Base-by-base conservation (phyloP, 1,284 basidiomycete genomes). In the Amylostereum chailletii region DNA sequence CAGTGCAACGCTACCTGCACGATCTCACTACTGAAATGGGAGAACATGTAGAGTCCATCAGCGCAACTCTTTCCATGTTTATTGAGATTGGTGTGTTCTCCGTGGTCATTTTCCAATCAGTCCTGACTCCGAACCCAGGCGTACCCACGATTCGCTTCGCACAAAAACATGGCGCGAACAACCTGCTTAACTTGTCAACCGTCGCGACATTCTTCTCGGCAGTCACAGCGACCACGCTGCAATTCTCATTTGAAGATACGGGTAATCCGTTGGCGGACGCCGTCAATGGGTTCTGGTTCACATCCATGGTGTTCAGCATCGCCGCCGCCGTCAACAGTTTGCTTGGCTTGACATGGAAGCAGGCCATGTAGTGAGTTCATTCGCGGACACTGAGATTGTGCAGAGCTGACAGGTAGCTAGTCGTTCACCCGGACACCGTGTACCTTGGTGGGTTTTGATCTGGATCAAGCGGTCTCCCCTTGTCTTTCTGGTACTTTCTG, bases 381-480 rank as follows among this genome's bases (percentile, higher is more conserved):
- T 47, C 5, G 37, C 40, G 29, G 32, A 34, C 39, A 40, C 44
- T 45, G 44, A 19, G 19, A 52, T 42, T 42, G 55, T 37, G 53
- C 46, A 54, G 48, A 50, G 34, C 49, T 47, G 50, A 41, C 30
- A 19, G 19, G 19, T 19, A 19, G 19, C 19, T 19, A 79, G 77
- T 54, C 77, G 78, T 31, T 79, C 77, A 7, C 77, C 77, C 45
- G 71, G 74, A 43, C 70, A 77, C 62, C 76, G 80, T 50, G 81
- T 86, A n/a, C 83, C 84, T 0, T 86, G 83, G 82, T 86, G 84
- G 83, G 83, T 86, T 30, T 65, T 83, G 48, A 86, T 86, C 53
- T 88, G 84, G 84, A 86, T 87, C 65, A 85, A 85, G 60, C 70
- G 83, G n/a, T 84, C 82, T 1, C 84, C 84, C 6, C 70, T 86